Conservation (phyloP, 169 alveolate genomes). For the Babesia ovis region DNA sequence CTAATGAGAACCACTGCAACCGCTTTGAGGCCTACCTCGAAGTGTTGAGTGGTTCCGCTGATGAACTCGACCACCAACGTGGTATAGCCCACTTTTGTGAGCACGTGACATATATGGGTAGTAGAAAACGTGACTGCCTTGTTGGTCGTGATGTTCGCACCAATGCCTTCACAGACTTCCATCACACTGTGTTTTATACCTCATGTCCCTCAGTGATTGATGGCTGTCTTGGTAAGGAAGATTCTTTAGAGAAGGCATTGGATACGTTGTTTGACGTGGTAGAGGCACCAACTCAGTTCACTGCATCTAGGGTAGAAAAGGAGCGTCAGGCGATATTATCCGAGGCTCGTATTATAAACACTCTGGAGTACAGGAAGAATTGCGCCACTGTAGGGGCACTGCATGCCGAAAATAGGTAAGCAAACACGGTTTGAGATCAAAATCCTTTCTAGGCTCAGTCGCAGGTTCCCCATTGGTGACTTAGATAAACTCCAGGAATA, state of each 20-base stretch:
- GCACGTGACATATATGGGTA: conserved; percentile 86
- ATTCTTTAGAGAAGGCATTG: conserved; percentile 35
- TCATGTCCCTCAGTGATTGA: conserved; percentile 69
- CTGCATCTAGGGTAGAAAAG: conserved; percentile 72
- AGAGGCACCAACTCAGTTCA: conserved; percentile 81
- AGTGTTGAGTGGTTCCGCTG: conserved; percentile 81
- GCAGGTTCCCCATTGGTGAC: conserved; percentile 79
- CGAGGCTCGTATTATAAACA: conserved; percentile 81
- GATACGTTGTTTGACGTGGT: conserved; percentile 58
- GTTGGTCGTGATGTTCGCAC: conserved; percentile 70
- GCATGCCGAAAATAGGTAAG: conserved; percentile 80
- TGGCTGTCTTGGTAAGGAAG: conserved; percentile 25
- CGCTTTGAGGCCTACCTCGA: conserved; percentile 75
- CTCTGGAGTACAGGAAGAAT: conserved; percentile 80
- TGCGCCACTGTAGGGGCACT: conserved; percentile 77
- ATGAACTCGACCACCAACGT: conserved; percentile 79
- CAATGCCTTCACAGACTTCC: conserved; percentile 86
- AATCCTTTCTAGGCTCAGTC: conserved; percentile 38
- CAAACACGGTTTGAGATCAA: neutral
- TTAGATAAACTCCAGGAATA: conserved; percentile 58
- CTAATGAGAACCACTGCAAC: conserved; percentile 64
- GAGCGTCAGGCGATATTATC: conserved; percentile 84
- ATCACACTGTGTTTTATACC: conserved; percentile 82
- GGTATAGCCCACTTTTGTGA: conserved; percentile 87
- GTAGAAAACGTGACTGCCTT: conserved; percentile 72